Conservation (phyloP, 225 moss, liverwort and hornwort species). For the Ulota crispa region DNA sequence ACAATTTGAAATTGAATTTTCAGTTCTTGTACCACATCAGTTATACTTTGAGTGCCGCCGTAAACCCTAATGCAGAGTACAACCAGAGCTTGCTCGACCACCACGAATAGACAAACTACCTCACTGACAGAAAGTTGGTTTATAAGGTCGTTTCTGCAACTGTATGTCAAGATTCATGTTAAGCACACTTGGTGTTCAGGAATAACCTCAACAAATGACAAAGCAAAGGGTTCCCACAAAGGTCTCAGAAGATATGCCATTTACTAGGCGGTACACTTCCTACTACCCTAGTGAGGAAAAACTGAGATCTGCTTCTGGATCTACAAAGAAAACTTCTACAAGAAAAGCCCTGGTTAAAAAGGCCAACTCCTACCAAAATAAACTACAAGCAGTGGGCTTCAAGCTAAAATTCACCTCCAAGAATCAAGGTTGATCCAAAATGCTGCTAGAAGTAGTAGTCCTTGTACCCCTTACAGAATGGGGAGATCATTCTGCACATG, state of each 20-base stretch:
- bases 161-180: constrained; percentile 7
- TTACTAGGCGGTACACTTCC: constrained; percentile 22
- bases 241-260: constrained; percentile 14
- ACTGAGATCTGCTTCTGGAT: constrained; percentile 20
- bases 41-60: background rate
- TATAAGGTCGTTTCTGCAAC: background rate
- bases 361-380: constrained; percentile 22
- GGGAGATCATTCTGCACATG: constrained; percentile 27
- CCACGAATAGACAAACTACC: background rate
- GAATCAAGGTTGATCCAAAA: constrained; percentile 39
- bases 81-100: background rate
- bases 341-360: constrained; percentile 21
- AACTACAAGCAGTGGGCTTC: constrained; percentile 32
- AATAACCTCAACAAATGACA: constrained; percentile 17
- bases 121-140: background rate
- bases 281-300: constrained; percentile 3
- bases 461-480: constrained; percentile 17
- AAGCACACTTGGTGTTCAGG: constrained; percentile 21
- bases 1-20: background rate
- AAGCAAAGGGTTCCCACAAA: constrained; percentile 14
- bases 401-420: constrained; percentile 32
- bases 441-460: constrained; percentile 25
- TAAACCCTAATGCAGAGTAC: background rate
- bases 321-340: constrained; percentile 24
- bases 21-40: background rate